Evolutionary conservation across 306 rosid genomes (phyloP).

Genomic region (cucumber (Cucumis sativus)): DNA sequence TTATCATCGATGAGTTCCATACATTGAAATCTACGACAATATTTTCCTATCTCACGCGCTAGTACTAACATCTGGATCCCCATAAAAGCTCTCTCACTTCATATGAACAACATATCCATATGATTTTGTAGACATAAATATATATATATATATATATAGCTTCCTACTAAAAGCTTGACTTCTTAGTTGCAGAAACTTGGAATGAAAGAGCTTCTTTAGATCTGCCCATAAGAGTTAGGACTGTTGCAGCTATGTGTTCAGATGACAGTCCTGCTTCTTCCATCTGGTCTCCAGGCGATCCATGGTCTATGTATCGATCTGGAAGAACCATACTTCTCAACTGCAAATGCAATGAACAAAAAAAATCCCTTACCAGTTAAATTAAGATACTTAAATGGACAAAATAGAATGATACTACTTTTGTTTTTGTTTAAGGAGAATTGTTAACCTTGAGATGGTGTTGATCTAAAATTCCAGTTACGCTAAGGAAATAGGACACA

Average conservation of each 20-base stretch:
- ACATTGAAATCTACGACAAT: background rate
- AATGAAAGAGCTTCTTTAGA: slow-evolving; percentile 52
- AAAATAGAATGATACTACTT: too few species aligned
- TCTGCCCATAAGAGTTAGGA: slow-evolving; percentile 53
- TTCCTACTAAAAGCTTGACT: background rate
- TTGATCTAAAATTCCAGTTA: slow-evolving; percentile 71
- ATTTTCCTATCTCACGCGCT: background rate
- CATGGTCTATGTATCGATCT: slow-evolving; percentile 84
- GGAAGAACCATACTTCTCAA: slow-evolving; percentile 88
- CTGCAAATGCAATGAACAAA: slow-evolving; percentile 20
- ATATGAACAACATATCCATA: background rate
- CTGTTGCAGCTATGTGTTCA: slow-evolving; percentile 61
- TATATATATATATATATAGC: background rate
- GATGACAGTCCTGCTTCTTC: slow-evolving; percentile 75
- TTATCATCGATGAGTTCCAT: background rate
- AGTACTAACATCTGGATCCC: background rate
- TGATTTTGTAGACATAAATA: background rate
- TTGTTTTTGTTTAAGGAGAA: too few species aligned
- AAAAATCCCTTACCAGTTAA: too few species aligned
- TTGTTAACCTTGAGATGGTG: slow-evolving; percentile 39
- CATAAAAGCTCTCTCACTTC: background rate
- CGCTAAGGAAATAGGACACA: slow-evolving; percentile 62
- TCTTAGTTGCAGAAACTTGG: background rate
- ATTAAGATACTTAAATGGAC: too few species aligned
- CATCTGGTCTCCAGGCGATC: slow-evolving; percentile 55